A percentile compares a stretch with the other conserved stretches of the same genome.
Conservation (phyloP, 345 rosid genomes). For the Chamaenerion angustifolium region DNA sequence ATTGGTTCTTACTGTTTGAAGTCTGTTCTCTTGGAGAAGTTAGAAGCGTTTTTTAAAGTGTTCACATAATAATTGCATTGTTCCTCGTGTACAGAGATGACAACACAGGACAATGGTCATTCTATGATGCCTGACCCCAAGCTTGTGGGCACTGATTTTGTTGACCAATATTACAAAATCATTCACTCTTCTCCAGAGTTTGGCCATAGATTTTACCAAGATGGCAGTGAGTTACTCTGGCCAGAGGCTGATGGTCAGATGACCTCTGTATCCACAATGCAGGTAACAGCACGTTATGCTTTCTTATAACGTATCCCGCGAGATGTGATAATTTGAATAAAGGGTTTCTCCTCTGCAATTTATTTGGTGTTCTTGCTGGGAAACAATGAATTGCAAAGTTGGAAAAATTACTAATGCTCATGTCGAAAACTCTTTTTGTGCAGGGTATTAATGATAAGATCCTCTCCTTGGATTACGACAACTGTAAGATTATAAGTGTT, state of each 20-base stretch:
- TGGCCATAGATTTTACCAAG: constrained; percentile 49
- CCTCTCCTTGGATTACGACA: constrained; percentile 37
- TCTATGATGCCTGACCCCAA: constrained; percentile 25
- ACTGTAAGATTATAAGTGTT: constrained; percentile 39
- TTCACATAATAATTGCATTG: too few species aligned
- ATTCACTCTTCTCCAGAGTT: constrained; percentile 24
- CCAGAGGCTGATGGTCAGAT: constrained; percentile 33
- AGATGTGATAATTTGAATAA: background rate
- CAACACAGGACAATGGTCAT: constrained; percentile 17
- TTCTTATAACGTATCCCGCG: too few species aligned
- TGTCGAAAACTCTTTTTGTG: constrained; percentile 3
- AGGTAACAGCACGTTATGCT: constrained; percentile 18
- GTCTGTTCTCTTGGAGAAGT: too few species aligned
- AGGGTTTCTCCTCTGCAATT: background rate
- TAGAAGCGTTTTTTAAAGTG: too few species aligned
- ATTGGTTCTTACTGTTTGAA: too few species aligned
- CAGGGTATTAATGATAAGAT: constrained; percentile 64
- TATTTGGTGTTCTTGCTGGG: background rate
- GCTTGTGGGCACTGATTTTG: constrained; percentile 47
- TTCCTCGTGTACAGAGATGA: constrained; percentile 28
- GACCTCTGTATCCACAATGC: constrained; percentile 32
- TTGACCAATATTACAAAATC: constrained; percentile 35
- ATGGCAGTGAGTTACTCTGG: constrained; percentile 35
- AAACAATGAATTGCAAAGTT: background rate
- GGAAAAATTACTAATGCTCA: background rate